Percentiles rank a stretch among this genome's conserved stretches.
Conservation (phyloP, 345 rosid genomes). For the Theobroma cacao region DNA sequence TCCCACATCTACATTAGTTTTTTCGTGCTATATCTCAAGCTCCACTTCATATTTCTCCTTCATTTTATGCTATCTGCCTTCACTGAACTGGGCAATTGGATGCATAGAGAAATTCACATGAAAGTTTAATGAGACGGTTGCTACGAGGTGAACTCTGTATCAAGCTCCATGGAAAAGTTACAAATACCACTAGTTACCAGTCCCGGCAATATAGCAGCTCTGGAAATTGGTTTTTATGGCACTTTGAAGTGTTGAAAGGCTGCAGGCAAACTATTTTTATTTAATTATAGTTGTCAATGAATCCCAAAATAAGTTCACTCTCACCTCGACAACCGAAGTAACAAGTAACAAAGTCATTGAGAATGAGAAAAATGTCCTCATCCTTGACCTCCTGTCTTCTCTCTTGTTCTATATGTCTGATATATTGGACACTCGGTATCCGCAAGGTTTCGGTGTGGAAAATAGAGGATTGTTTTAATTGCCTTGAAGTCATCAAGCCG, state of each 20-base stretch:
- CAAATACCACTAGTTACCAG: background rate
- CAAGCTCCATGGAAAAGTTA: background rate
- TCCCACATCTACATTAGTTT: background rate
- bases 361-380: too few relatives aligned
- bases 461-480: background rate
- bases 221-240: background rate
- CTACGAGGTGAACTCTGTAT: background rate
- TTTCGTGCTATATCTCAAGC: background rate
- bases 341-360: too few relatives aligned
- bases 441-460: background rate
- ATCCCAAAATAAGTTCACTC: too few relatives aligned
- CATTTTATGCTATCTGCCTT: background rate
- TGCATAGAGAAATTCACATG: background rate
- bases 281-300: too few relatives aligned
- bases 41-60: background rate
- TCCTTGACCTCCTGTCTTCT: too few relatives aligned
- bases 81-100: background rate
- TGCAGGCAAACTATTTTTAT: background rate
- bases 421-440: too few relatives aligned
- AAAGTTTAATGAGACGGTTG: background rate
- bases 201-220: background rate
- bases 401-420: too few relatives aligned
- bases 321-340: too few relatives aligned
- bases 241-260: background rate
- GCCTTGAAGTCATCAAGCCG: background rate